Evolutionary conservation across 2,329 filamentous ascomycete species (phyloP).

Genomic region (Hirsutella rhossiliensis): DNA sequence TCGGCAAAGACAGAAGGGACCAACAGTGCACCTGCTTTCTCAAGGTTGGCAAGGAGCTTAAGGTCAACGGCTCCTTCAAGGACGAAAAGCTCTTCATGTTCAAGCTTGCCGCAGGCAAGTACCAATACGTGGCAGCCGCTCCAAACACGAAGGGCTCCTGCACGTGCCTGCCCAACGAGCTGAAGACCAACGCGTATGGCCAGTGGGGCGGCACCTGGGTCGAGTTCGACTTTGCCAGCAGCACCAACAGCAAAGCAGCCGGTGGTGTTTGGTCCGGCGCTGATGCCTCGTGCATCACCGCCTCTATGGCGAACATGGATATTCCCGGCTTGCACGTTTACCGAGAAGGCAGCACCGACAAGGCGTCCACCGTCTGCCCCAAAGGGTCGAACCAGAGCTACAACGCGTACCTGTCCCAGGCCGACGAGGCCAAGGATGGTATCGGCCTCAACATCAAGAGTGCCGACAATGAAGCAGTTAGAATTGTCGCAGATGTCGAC

Average conservation of each 20-base stretch:
- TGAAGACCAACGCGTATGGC: slow-evolving; percentile 24
- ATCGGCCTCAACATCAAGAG: slow-evolving; percentile 25
- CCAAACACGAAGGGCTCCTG: slow-evolving; percentile 35
- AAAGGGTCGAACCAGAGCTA: slow-evolving; percentile 16
- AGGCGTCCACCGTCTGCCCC: slow-evolving; percentile 28
- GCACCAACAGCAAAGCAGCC: slow-evolving; percentile 23
- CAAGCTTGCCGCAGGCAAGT: slow-evolving; percentile 21
- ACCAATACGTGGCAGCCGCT: slow-evolving; percentile 31
- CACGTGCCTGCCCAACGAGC: slow-evolving; percentile 23
- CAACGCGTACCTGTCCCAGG: slow-evolving; percentile 26
- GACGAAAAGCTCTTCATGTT: slow-evolving; percentile 28
- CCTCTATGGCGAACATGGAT: slow-evolving; percentile 17
- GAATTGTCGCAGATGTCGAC: slow-evolving; percentile 19
- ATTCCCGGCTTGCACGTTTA: slow-evolving; percentile 26
- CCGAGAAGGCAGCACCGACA: slow-evolving; percentile 9
- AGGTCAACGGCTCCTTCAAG: slow-evolving; percentile 38
- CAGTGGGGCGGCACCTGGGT: slow-evolving; percentile 33
- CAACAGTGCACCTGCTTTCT: slow-evolving; percentile 33
- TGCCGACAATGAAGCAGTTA: slow-evolving; percentile 8
- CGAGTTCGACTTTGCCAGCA: slow-evolving; percentile 36
- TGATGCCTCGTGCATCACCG: slow-evolving; percentile 37
- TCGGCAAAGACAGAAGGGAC: slow-evolving; percentile 18
- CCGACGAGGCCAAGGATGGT: slow-evolving; percentile 25
- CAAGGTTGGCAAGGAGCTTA: no score
- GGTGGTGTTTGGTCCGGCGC: slow-evolving; percentile 31